Base-by-base conservation (phyloP, 495 filamentous ascomycete species). In the Thermothielavioides terrestris region DNA sequence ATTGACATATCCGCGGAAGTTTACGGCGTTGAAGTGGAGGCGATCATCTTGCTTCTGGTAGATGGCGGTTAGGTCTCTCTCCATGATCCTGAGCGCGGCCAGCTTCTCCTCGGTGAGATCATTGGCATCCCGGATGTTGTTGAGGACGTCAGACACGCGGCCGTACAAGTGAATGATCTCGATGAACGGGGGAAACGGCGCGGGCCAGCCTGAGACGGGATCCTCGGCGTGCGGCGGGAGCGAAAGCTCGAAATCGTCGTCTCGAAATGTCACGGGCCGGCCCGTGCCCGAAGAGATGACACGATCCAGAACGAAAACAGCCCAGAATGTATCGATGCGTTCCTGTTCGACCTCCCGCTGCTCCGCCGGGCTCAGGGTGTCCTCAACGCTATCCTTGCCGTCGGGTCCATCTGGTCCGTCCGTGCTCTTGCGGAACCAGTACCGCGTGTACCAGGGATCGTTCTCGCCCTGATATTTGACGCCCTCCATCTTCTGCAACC, bases 271-370 rank as follows among this genome's bases (percentile, higher is more conserved):
- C 4, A 88, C 87, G 3, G 85, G 80, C 35, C 86, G 69, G 14
- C 88, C 88, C 23, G 86, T 90, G 1, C 87, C 87, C 10, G 85
- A 89, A 4, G 87, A 90, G 46, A 91, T 89, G 47, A 88, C 83
- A 28, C 88, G 74, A 58, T 94, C 88, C 8, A 94, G 74, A 58
- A 91, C 84, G 64, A 90, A 91, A 21, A 94, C 82, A 21, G 85
- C 81, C 85, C 85, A 94, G 57, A 91, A 87, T 0, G 87, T 86
- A 59, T 90, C 84, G 14, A 86, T 84, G 26, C 85, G 76, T 52
- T 89, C 86, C 42, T 84, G 76, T 60, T 89, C 75, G 15, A 79
- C 60, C 48, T 78, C 71, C 38, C 72, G 69, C 60, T 78, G 78
- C 57, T 82, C 84, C 42, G 74, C 68, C 0, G 73, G 75, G 21